Base-by-base conservation (phyloP, 805 yeast species). In the Pichia phayaonensis region DNA sequence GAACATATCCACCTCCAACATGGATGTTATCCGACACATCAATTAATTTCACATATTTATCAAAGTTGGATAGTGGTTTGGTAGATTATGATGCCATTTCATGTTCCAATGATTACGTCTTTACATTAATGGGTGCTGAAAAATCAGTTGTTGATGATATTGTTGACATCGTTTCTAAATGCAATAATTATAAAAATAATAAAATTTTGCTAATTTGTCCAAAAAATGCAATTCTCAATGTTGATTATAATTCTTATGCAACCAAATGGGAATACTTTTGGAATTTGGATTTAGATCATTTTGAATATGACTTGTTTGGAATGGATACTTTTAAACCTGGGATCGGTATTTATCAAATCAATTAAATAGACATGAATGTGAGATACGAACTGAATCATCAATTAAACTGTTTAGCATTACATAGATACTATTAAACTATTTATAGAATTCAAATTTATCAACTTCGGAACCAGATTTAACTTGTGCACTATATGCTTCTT, bases 371-470 rank as follows among this genome's bases (percentile, higher is more conserved):
- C 6, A 34, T 16, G 38, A 5, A 16, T 34, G 12, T 26, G 29
- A 31, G 10, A n/a, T 34, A 34, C 8, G n/a, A 2, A 34, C n/a
- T 16, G n/a, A n/a, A 2, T 8, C 16, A 34, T 34, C 8, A 34
- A 34, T 16, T 8, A 34, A 34, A 16, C 20, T 21, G 18, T 13
- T 12, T 29, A 29, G 4, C n/a, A 29, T 21, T 40, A 21, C 23
- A 47, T 20, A 31, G 24, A 12, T 42, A 22, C 11, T 40, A 40
- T n/a, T 36, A 21, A n/a, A 27, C 54, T 68, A 94, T 75, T 90
- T 92, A 73, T 94, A 94, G 79, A 94, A 94, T 54, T 95, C 99
- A 69, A 92, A 94, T 73, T 94, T 94, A 67, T 94, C 99, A 58
- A 86, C 95, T 68, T 95, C 99, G 58, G 83, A 81, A 50, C 95